phyloP scores from a whole-genome alignment of 2,329 filamentous ascomycete genomes.

The Cytospora chrysosperma region DNA sequence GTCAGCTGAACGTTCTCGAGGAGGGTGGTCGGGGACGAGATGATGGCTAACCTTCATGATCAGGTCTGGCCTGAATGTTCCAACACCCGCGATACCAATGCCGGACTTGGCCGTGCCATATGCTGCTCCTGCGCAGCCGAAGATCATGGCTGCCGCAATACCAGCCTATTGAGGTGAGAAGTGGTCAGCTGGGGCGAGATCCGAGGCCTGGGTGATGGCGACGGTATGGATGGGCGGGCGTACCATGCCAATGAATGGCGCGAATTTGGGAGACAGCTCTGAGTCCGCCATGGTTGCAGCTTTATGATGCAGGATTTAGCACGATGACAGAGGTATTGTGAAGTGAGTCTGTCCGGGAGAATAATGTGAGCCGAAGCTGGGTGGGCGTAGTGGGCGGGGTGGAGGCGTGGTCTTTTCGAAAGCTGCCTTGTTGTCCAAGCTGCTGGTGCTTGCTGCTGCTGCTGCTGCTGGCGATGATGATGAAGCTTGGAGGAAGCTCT shows the following conservation, averaged over 20 bases:
- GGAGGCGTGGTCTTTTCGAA: slow-evolving; percentile 27
- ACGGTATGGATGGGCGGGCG: slow-evolving; percentile 41
- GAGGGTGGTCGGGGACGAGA: neutral
- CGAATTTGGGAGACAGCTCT: slow-evolving; percentile 72
- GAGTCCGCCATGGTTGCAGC: slow-evolving; percentile 50
- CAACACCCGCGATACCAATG: slow-evolving; percentile 83
- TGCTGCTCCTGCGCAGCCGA: slow-evolving; percentile 77
- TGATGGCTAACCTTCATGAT: slow-evolving; percentile 76
- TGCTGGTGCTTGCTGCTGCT: neutral
- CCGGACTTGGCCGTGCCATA: slow-evolving; percentile 88
- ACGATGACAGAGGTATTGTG: neutral
- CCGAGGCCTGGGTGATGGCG: neutral
- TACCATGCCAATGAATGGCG: slow-evolving; percentile 88
- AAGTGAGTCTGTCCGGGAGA: neutral
- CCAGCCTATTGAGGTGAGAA: slow-evolving; percentile 56
- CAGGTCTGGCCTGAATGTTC: slow-evolving; percentile 79
- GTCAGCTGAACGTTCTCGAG: neutral
- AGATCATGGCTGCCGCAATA: slow-evolving; percentile 79
- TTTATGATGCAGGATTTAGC: neutral
- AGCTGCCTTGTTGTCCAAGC: slow-evolving; percentile 1
- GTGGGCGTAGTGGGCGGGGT: neutral
- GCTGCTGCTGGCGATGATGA: slow-evolving; percentile 15
- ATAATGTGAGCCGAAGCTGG: neutral
- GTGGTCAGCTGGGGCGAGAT: slow-evolving; percentile 25
- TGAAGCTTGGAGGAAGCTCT: slow-evolving; percentile 17